Conservation (phyloP, 345 rosid genomes). For the Crucihimalaya himalaica region DNA sequence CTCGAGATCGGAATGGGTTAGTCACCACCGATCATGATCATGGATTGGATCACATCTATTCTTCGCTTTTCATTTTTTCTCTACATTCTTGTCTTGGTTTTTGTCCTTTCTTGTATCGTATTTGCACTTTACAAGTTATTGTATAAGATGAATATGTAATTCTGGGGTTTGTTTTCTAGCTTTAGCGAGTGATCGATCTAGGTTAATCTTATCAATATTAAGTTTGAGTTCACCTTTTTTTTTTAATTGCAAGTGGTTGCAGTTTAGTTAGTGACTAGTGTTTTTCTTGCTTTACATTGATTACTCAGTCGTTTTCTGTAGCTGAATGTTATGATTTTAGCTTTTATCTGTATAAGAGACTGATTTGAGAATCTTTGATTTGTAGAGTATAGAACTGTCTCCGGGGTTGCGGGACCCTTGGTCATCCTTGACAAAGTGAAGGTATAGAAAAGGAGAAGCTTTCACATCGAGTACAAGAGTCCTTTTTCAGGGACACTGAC, state of each 20-base stretch:
- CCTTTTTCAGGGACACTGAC: background rate
- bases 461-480: background rate
- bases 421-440: conserved; percentile 98
- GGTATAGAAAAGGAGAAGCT: conserved; percentile 46
- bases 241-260: background rate
- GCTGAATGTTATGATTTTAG: background rate
- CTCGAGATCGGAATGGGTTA: conserved; percentile 94
- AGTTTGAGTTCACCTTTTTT: background rate
- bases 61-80: background rate
- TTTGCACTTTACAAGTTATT: background rate
- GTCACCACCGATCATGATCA: conserved; percentile 35
- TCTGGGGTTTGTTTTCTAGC: background rate
- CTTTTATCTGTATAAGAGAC: conserved; percentile 2
- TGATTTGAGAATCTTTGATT: conserved; percentile 29
- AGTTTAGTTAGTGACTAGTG: background rate
- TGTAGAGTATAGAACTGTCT: conserved; percentile 95
- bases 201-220: background rate
- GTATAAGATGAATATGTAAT: background rate
- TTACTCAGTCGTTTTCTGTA: conserved; percentile 10
- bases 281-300: background rate
- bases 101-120: background rate
- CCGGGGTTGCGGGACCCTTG: conserved; percentile 97
- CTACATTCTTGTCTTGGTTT: background rate
- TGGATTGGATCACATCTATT: background rate
- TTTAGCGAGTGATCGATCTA: background rate